Conservation (phyloP, 176 grass and related monocot species). For the Zizania latifolia region DNA sequence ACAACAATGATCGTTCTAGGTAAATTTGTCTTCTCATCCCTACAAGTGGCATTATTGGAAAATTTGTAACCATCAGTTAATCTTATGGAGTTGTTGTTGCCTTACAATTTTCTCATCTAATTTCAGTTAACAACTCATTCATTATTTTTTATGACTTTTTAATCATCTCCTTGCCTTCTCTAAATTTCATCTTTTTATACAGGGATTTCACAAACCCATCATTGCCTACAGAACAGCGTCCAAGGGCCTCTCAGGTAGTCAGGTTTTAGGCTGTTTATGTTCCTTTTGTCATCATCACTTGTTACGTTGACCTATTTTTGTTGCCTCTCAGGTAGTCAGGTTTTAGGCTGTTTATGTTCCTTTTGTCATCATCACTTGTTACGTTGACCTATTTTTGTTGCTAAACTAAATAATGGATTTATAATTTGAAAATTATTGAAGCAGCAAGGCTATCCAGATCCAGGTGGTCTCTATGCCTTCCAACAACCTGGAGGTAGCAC, state of each 20-base stretch:
- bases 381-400: constrained; percentile 4
- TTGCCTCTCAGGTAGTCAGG: too few species aligned
- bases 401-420: constrained; percentile 6
- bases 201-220: constrained; percentile 98
- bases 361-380: neutral
- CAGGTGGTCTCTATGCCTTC: constrained; percentile 54
- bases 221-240: constrained; percentile 80
- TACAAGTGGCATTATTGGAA: neutral
- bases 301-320: constrained; percentile 15
- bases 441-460: constrained; percentile 74
- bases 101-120: neutral
- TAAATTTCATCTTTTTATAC: constrained; percentile 23
- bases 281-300: neutral
- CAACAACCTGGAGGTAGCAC: constrained; percentile 60
- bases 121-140: neutral
- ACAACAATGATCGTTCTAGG: constrained; percentile 96
- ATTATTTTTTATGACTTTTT: neutral
- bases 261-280: constrained; percentile 14
- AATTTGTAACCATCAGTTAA: neutral
- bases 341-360: constrained; percentile 8
- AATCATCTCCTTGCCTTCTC: neutral
- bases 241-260: constrained; percentile 76
- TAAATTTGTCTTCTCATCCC: constrained; percentile 28
- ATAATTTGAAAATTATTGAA: constrained; percentile 13
- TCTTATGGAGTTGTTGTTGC: neutral